Evolutionary conservation across 106 monocot species (phyloP), one percentile per base, ranked within the genome.

Genomic region (Dioscorea alata): DNA sequence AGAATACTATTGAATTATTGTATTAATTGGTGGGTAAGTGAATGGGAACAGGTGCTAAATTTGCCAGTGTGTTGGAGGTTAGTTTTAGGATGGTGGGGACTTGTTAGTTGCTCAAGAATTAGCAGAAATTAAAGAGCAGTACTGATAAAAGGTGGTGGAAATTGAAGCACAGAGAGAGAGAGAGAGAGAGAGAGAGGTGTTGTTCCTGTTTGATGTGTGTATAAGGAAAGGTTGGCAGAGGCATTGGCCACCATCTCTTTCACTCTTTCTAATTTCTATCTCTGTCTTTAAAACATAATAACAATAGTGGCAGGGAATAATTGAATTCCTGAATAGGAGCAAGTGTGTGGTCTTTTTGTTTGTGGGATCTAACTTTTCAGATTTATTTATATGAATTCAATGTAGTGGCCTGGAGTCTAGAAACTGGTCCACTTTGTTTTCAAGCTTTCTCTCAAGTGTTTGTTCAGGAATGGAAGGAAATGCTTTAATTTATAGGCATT

Each of bases 231-330:
- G 9, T 42, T 42, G 42, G 42, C 42, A 42, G 42, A 42, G 42
- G 42, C 42, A 42, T 5, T 7, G 7, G 6, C 42, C 42, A 42
- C 42, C 42, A 42, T 10, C 42, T 42, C 42, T 42, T 28, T 70
- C 34, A 57, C 53, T 64, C 21, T 66, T 70, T 70, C 63, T 14
- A 63, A 51, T 54, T 52, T 23, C 56, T 28, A 1, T 28, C 28
- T 50, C 34, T 31, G n/a, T 42, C 42, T 42, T 52, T 52, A 50
- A 57, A n/a, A 21, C 35, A 50, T 21, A 18, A 50, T 21, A 18
- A 20, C 14, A 57, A 66, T 72, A 67, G 57, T 64, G 60, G 65
- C 28, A 49, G 59, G 63, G 70, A 76, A 76, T 76, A 69, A 76
- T 76, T 70, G 75, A 50, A 61, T 25, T 51, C 21, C 57, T 57